Percentiles rank a stretch among this genome's conserved stretches.
Conservation (phyloP, 2,329 filamentous ascomycete species). For the Colletotrichum musicola region DNA sequence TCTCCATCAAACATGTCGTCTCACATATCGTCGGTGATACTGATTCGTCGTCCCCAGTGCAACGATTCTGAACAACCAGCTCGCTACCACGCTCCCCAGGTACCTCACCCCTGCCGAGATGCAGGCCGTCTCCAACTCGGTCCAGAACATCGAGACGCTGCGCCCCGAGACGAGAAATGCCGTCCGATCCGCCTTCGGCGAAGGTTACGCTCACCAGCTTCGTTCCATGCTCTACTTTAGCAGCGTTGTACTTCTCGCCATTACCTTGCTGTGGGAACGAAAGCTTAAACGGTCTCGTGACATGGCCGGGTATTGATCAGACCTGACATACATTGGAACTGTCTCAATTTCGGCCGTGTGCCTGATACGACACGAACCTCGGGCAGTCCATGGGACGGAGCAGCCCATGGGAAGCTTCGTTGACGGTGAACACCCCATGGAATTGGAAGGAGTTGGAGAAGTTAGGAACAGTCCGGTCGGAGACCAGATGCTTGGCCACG, state of each 20-base stretch:
- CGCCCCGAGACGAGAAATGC: neutral
- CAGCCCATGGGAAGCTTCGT: conserved; percentile 25
- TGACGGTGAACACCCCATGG: conserved; percentile 19
- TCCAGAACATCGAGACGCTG: conserved; percentile 12
- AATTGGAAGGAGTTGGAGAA: conserved; percentile 5
- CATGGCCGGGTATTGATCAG: conserved; percentile 4
- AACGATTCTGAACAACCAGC: conserved; percentile 14
- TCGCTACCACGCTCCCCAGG: conserved; percentile 3
- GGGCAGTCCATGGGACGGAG: conserved; percentile 20
- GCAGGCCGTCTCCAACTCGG: neutral
- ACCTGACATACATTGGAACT: neutral
- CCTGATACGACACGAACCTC: conserved; percentile 11
- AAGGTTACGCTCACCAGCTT: conserved; percentile 15
- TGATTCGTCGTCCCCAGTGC: conserved; percentile 8
- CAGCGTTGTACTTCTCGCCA: conserved; percentile 12
- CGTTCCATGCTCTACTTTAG: conserved; percentile 24
- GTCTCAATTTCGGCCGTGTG: neutral
- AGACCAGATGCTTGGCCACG: conserved; percentile 11
- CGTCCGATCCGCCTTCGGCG: conserved; percentile 10
- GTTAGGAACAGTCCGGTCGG: conserved; percentile 10
- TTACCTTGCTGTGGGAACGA: conserved; percentile 11
- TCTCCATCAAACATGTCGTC: conserved; percentile 14
- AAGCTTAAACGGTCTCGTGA: conserved; percentile 23
- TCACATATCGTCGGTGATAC: conserved; percentile 2
- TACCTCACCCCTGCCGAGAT: conserved; percentile 3